Base-by-base conservation (phyloP, 2,329 filamentous ascomycete genomes). In the Fusarium odoratissimum region DNA sequence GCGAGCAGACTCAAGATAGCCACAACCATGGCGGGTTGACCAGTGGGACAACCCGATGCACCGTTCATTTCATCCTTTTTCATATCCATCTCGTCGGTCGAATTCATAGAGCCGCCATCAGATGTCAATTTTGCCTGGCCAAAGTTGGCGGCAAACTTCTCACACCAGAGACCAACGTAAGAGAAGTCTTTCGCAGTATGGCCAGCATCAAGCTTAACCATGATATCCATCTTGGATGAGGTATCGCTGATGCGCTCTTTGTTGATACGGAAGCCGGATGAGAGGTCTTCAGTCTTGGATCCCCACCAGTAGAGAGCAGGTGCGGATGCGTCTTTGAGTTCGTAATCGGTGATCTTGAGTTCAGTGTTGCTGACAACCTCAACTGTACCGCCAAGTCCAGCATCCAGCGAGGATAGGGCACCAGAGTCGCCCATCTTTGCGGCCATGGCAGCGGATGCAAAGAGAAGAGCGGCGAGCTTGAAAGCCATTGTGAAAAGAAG, bases 261-360 rank as follows among this genome's bases (percentile, higher is more conserved):
- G 23, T 58, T 58, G 31, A 58, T 58, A 11, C 55, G 55, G 23
- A 58, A 58, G 8, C 55, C 55, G 12, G 55, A 58, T 23, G 55
- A 58, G 23, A 58, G 55, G 1, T 58, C 31, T 11, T 58, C 5
- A 4, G 31, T 58, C 16, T 35, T 37, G 8, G 55, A 58, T 28
- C 55, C 55, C 55, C 55, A 58, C 55, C 55, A 58, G 41, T 58
- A 58, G 41, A 58, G 55, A n/a, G 55, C 55, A 14, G 55, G 55
- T 49, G 55, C 40, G 2, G 55, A 58, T 9, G 41, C 41, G 13
- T 58, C 41, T 30, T 58, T 58, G 10, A 58, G 31, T 14, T 58
- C 8, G 41, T 58, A 58, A 31, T 37, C 23, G 40, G 31, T n/a
- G 19, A 58, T 58, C 19, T 58, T 58, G 19, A 58, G 55, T n/a